These are phyloP conservation scores for Teunomyces funiuensis DNA, from an alignment of 805 yeast species.

Conservation along the genomic window DNA sequence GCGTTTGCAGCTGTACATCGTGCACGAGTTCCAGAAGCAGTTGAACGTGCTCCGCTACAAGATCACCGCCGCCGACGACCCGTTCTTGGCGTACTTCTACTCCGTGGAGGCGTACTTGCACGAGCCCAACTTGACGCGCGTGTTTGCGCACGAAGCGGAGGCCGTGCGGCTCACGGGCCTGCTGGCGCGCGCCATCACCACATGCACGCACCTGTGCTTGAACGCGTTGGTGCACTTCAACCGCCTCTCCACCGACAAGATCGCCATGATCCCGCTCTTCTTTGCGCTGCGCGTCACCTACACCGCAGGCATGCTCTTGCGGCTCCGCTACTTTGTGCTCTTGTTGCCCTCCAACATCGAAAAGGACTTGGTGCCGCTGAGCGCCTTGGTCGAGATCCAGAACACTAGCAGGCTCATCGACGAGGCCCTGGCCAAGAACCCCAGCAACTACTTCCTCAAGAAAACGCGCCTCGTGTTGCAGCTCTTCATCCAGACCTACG, in stretches of 20 bases:
- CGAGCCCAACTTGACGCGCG: slow-evolving; percentile 46
- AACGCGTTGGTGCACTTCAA: slow-evolving; percentile 50
- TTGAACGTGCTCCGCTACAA: slow-evolving; percentile 40
- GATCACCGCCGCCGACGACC: slow-evolving; percentile 40
- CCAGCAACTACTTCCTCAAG: slow-evolving; percentile 48
- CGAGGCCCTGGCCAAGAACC: slow-evolving; percentile 25
- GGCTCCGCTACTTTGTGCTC: slow-evolving; percentile 55
- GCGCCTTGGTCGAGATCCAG: slow-evolving; percentile 38
- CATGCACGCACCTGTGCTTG: slow-evolving; percentile 55
- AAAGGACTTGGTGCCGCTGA: slow-evolving; percentile 47
- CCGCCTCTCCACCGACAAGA: slow-evolving; percentile 42
- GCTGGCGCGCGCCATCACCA: slow-evolving; percentile 45
- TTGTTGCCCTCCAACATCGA: slow-evolving; percentile 49
- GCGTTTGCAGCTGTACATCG: slow-evolving; percentile 36
- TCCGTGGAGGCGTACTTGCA: slow-evolving; percentile 67
- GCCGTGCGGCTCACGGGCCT: slow-evolving; percentile 19
- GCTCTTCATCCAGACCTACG: slow-evolving; percentile 61
- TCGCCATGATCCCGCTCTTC: slow-evolving; percentile 58
- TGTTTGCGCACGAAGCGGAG: slow-evolving; percentile 17
- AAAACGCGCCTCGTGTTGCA: slow-evolving; percentile 58
- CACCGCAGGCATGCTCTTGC: slow-evolving; percentile 61
- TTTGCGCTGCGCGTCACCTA: slow-evolving; percentile 59
- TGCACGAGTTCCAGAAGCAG: slow-evolving; percentile 50
- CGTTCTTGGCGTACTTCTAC: slow-evolving; percentile 50
- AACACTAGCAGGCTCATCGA: slow-evolving; percentile 26